phyloP scores from a whole-genome alignment of 2,329 filamentous ascomycete species.

The Biscogniauxia marginata region DNA sequence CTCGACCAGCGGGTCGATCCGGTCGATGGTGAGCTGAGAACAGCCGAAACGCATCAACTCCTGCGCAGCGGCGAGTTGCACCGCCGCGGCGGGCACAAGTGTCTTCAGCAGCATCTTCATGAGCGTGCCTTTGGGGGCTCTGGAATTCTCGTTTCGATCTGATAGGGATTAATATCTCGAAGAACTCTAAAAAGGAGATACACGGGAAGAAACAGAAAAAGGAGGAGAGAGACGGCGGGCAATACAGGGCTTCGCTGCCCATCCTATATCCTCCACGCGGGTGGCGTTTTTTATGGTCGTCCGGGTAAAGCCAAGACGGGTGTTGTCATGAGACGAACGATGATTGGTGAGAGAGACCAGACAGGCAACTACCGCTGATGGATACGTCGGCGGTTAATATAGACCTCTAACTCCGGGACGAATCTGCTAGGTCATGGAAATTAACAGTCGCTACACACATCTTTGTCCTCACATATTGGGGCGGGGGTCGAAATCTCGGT shows the following conservation, averaged over 20 bases:
- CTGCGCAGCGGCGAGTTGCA: slow-evolving; percentile 30
- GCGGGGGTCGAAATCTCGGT: slow-evolving; percentile 23
- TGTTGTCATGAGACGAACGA: slow-evolving; percentile 17
- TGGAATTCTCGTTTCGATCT: not conserved
- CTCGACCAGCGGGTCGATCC: slow-evolving; percentile 32
- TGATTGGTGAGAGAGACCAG: slow-evolving; percentile 23
- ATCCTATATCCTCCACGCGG: slow-evolving; percentile 19
- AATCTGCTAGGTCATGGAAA: slow-evolving; percentile 28
- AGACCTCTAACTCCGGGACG: slow-evolving; percentile 22
- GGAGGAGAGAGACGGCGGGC: slow-evolving; percentile 4
- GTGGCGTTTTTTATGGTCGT: slow-evolving; percentile 12
- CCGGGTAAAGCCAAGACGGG: slow-evolving; percentile 32
- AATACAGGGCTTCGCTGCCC: slow-evolving; percentile 7
- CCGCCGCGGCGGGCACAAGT: slow-evolving; percentile 28
- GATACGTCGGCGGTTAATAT: slow-evolving; percentile 30
- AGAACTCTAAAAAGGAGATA: not conserved
- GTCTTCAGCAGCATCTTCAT: slow-evolving; percentile 31
- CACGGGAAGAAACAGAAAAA: slow-evolving; percentile 11
- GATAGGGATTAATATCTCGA: not conserved
- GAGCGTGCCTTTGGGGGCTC: slow-evolving; percentile 6
- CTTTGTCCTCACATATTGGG: slow-evolving; percentile 26
- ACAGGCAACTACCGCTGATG: slow-evolving; percentile 28
- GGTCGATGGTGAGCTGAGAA: slow-evolving; percentile 36
- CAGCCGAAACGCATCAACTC: slow-evolving; percentile 38
- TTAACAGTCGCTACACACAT: slow-evolving; percentile 22